A percentile compares a stretch with the other conserved stretches of the same genome.
phyloP scores from a whole-genome alignment of 73 alveolate species.

The Stentor coeruleus region DNA sequence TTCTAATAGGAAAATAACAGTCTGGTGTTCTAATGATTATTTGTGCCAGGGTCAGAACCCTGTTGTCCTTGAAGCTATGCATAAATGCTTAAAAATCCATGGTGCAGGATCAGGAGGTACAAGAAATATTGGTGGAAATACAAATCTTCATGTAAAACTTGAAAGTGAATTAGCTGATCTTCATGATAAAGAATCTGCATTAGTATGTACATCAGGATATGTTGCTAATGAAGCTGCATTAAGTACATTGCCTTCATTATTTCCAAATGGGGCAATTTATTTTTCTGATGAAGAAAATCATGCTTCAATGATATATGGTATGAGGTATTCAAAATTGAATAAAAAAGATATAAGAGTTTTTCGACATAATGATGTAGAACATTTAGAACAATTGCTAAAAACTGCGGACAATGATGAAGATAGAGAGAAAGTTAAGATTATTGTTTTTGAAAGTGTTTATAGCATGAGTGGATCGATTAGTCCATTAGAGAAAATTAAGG shows the following conservation, averaged over 20 bases:
- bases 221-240: conserved; percentile 80
- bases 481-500: conserved; percentile 49
- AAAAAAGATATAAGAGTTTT: conserved; percentile 58
- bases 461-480: conserved; percentile 71
- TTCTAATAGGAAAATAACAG: conserved; percentile 42
- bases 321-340: conserved; percentile 45
- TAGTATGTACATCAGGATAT: conserved; percentile 57
- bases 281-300: conserved; percentile 71
- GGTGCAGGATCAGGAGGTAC: conserved; percentile 89
- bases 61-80: conserved; percentile 54
- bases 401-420: conserved; percentile 28
- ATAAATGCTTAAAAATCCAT: conserved; percentile 39
- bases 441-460: conserved; percentile 72
- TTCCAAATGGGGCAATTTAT: conserved; percentile 51
- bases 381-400: conserved; percentile 48
- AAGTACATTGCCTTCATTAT: conserved; percentile 51
- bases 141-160: conserved; percentile 52
- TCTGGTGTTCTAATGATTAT: conserved; percentile 81
- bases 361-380: conserved; percentile 64
- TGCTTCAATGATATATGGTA: conserved; percentile 74
- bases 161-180: conserved; percentile 66
- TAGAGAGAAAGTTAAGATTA: conserved; percentile 44
- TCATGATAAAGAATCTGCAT: conserved; percentile 58
- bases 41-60: conserved; percentile 75
- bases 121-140: conserved; percentile 78